A percentile compares a stretch with the other conserved stretches of the same genome.
These are phyloP conservation scores for Onygenales sp. DNA, from an alignment of 2,329 filamentous ascomycete genomes.

Conservation along the genomic window DNA sequence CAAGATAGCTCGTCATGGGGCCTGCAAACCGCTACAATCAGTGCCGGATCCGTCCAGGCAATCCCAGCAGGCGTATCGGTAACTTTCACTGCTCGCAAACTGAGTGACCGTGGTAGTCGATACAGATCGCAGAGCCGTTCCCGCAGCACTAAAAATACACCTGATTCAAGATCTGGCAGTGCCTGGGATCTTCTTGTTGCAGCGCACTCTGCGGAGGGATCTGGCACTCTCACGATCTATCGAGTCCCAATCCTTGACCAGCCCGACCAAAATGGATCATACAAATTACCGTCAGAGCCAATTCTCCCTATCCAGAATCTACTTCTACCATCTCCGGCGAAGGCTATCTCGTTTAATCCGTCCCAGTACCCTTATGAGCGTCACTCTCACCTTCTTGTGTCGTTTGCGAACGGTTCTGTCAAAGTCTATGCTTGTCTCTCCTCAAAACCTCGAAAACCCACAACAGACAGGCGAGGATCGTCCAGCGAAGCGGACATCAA, in stretches of 20 bases:
- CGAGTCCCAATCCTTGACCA: conserved; percentile 29
- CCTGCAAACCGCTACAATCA: conserved; percentile 41
- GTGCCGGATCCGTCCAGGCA: conserved; percentile 37
- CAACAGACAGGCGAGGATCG: conserved; percentile 20
- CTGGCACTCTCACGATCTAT: conserved; percentile 37
- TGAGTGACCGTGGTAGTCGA: conserved; percentile 19
- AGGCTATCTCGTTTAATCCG: conserved; percentile 45
- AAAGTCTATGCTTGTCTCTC: conserved; percentile 50
- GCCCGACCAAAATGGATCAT: conserved; percentile 11
- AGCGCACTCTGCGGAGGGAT: conserved; percentile 35
- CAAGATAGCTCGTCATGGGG: conserved; percentile 27
- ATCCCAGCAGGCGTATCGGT: conserved; percentile 43
- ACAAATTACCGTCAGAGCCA: conserved; percentile 25
- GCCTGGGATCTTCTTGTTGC: conserved; percentile 38
- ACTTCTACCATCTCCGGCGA: conserved; percentile 40
- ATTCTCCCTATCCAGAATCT: conserved; percentile 38
- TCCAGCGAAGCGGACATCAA: conserved; percentile 23
- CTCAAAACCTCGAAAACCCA: conserved; percentile 17
- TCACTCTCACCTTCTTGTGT: conserved; percentile 47
- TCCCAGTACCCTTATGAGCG: conserved; percentile 42
- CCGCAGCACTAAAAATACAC: conserved; percentile 11
- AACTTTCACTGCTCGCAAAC: conserved; percentile 41
- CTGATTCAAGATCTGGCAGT: conserved; percentile 11
- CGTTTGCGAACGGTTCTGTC: conserved; percentile 45
- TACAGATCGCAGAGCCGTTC: conserved; percentile 21